phyloP scores from a whole-genome alignment of 2,329 filamentous ascomycete species.

The Phaeosphaeria sp. region DNA sequence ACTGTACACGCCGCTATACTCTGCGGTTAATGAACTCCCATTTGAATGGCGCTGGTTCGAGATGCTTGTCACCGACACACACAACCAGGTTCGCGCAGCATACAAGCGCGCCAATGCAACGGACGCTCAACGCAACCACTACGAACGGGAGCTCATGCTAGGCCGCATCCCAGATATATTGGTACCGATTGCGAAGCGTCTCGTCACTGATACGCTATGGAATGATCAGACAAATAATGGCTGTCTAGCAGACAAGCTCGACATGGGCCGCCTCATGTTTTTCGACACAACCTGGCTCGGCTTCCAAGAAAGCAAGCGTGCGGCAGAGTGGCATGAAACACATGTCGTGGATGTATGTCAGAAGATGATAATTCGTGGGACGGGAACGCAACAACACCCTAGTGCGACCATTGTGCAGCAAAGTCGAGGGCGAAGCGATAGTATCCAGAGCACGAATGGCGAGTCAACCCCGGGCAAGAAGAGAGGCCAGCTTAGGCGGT shows the following conservation, averaged over 20 bases:
- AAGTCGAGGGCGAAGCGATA: constrained; percentile 29
- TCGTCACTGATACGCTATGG: constrained; percentile 53
- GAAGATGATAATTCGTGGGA: constrained; percentile 54
- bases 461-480: constrained; percentile 14
- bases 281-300: constrained; percentile 74
- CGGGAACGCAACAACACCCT: constrained; percentile 34
- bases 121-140: constrained; percentile 54
- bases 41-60: constrained; percentile 57
- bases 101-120: constrained; percentile 57
- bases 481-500: constrained; percentile 45
- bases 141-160: constrained; percentile 62
- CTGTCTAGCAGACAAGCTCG: constrained; percentile 64
- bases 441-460: constrained; percentile 16
- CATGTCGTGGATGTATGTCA: constrained; percentile 66
- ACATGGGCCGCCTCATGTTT: constrained; percentile 74
- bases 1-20: constrained; percentile 49
- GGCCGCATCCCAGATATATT: constrained; percentile 60
- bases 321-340: constrained; percentile 66
- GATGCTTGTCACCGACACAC: constrained; percentile 63
- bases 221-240: constrained; percentile 41
- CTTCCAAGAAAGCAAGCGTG: constrained; percentile 64
- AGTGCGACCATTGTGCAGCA: constrained; percentile 5
- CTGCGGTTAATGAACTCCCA: constrained; percentile 45
- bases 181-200: constrained; percentile 54
- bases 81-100: constrained; percentile 68